Base-by-base conservation (phyloP, 192 early-diverging fungal genomes). In the Chytriomyces sp. region DNA sequence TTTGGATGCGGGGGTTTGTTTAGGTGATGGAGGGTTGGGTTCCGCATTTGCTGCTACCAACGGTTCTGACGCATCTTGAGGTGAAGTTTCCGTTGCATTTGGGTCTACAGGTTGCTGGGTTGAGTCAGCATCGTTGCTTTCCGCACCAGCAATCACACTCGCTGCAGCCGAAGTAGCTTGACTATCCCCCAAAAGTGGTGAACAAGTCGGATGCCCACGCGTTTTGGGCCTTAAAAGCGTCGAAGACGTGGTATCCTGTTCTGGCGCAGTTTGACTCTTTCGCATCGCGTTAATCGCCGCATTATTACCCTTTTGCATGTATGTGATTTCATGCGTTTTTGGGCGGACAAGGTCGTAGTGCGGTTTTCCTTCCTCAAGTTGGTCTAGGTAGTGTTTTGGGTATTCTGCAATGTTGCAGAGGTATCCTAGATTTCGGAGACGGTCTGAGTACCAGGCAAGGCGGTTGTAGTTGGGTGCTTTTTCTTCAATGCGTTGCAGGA, bases 391-490 rank as follows among this genome's bases (percentile, higher is more conserved):
- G 16, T 66, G 75, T 23, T 79, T 47, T 1, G 86, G 86, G 75
- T 83, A 87, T 16, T 57, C 48, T 7, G 84, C 63, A 53, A 86
- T 86, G 69, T 82, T 86, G 47, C 69, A 50, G 18, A 87, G 75
- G 53, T 87, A 86, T 6, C 35, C 71, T 11, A 87, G 77, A 59
- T 84, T 82, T 26, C 81, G 80, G 20, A 13, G 46, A 9, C 84
- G 71, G 13, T 77, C 57, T 13, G 44, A 47, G 61, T 79, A 44
- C 59, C 73, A 78, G 1, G 72, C 71, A 16, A 48, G 47, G 48
- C 82, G 84, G 48, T 85, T 75, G 49, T 84, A 84, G 61, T 80
- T 75, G 13, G 86, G 83, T 35, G 76, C 76, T 44, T 81, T 83
- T 6, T 66, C 50, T 53, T 81, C 82, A 5, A 87, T 66, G 11